Evolutionary conservation across 208 protist genomes (phyloP), one percentile per base, ranked within the genome.

Genomic region (Trypanosomatidae sp.): DNA sequence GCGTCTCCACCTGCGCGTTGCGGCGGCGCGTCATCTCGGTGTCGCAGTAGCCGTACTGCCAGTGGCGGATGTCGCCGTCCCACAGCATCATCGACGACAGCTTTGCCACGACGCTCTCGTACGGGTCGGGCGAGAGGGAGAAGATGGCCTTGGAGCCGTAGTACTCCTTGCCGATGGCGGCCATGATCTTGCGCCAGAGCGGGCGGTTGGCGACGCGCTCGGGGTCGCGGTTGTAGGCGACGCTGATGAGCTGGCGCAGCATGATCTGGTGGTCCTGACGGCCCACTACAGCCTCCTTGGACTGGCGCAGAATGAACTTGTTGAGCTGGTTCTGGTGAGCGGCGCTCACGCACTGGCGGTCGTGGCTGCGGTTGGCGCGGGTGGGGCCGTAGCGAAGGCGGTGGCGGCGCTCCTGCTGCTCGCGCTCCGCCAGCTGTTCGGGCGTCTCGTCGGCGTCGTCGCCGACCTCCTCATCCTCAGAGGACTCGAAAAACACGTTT

Each of bases 41-140:
- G 30, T 88, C 82, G 69, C 65, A 87, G 81, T 95, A 93, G 62
- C 68, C 70, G 82, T 95, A 95, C 28, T 67, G 22, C 89, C 83
- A 94, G 66, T 85, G 72, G 28, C 92, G 87, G 44, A 83, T 58
- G 36, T 79, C 74, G 22, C 82, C 71, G 49, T 86, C 85, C 90
- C 92, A 97, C 60, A 97, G 43, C 88, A 93, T 94, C 92, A 97
- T 97, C 10, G 90, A 95, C 13, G 88, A 94, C 60, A 97, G 69
- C 77, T 91, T 93, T 17, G 90, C 79, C 30, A 97, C 66, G 43
- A 95, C 87, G 65, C 81, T 80, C 39, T 94, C 83, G 76, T 97
- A 97, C 28, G 92, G 92, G 68, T 97, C 92, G n/a, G 90, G 85
- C 1, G 90, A 87, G 49, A 91, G 77, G 55, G 81, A 88, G 55